phyloP scores from a whole-genome alignment of 768 basidiomycete genomes.

The Mycena alexandri region DNA sequence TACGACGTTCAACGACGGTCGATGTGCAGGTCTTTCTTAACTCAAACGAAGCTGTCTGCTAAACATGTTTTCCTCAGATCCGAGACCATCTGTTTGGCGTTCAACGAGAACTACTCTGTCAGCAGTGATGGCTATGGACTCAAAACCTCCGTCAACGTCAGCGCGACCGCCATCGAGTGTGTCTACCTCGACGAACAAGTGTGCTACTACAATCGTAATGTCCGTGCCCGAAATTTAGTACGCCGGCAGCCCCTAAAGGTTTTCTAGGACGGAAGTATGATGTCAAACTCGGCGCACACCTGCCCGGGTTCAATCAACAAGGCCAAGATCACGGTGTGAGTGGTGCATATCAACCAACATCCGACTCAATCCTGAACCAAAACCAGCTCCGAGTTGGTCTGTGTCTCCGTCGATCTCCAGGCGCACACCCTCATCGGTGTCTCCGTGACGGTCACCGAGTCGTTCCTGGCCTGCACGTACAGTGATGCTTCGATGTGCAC shows the following conservation, averaged over 20 bases:
- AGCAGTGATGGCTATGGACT: conserved; percentile 7
- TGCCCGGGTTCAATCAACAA: neutral
- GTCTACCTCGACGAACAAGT: neutral
- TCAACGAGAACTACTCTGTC: conserved; percentile 12
- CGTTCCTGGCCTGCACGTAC: neutral
- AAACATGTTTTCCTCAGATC: neutral
- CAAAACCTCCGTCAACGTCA: neutral
- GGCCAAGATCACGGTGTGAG: neutral
- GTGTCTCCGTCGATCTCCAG: neutral
- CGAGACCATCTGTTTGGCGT: neutral
- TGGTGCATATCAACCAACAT: neutral
- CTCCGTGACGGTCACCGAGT: neutral
- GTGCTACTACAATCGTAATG: conserved; percentile 1
- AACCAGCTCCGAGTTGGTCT: neutral
- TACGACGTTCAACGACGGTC: neutral
- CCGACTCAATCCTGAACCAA: neutral
- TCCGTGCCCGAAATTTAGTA: neutral
- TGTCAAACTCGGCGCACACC: neutral
- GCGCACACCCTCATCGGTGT: neutral
- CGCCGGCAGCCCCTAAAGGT: no score
- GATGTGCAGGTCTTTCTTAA: neutral
- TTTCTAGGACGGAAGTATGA: conserved; percentile 8
- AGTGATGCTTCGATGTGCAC: conserved; percentile 4
- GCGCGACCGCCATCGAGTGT: conserved; percentile 9
- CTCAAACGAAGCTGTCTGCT: neutral